These are phyloP conservation scores for Geotrichum histeridarum DNA, from an alignment of 1,139 yeast species.

Conservation along the genomic window DNA sequence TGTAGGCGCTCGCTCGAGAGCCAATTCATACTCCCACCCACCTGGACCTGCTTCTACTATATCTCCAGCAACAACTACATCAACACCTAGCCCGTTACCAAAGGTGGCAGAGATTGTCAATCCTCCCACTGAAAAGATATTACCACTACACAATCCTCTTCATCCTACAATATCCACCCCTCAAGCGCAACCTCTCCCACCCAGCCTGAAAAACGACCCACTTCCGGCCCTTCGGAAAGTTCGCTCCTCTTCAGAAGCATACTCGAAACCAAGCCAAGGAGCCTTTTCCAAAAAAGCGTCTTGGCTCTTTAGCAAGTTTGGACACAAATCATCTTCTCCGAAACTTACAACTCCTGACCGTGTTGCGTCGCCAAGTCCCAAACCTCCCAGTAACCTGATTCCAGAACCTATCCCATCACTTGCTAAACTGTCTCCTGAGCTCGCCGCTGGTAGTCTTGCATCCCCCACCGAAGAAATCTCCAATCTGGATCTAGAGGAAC, in stretches of 20 bases:
- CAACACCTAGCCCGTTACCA: conserved; percentile 30
- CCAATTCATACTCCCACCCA: conserved; percentile 12
- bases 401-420: not conserved
- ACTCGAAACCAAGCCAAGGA: conserved; percentile 10
- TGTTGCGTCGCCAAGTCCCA: not conserved
- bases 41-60: not conserved
- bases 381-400: not conserved
- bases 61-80: conserved; percentile 28
- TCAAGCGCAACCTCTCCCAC: not conserved
- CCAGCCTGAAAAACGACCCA: not conserved
- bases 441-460: not conserved
- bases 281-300: conserved; percentile 15
- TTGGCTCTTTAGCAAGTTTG: conserved; percentile 26
- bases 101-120: conserved; percentile 7
- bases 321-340: conserved; percentile 36
- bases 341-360: conserved; percentile 18
- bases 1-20: conserved; percentile 24
- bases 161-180: not conserved
- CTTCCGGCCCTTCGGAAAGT: conserved; percentile 2
- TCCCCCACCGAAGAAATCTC: not conserved
- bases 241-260: conserved; percentile 17
- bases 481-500: not conserved
- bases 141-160: not conserved
- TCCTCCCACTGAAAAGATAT: conserved; percentile 17
- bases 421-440: not conserved